Evolutionary conservation across 371 early-diverging fungal species (phyloP), one percentile per base, ranked within the genome.

Genomic region (Mortierella sp.): DNA sequence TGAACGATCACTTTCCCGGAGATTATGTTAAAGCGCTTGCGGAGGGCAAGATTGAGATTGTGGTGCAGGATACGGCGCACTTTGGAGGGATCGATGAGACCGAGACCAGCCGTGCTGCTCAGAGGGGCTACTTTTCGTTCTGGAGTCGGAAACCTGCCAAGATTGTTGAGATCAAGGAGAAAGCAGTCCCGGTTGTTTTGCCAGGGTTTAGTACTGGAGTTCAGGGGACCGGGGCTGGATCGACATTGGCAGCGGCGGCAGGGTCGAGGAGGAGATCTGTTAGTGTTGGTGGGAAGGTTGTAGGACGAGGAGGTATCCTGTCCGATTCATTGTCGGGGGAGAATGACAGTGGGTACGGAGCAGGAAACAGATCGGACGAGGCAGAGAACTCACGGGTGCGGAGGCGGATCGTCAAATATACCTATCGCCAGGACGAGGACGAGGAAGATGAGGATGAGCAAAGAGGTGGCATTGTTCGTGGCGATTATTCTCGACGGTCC

Each of bases 1-100:
- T 92, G 61, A 92, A 92, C 37, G 93, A 92, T 53, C 93, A 92
- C 70, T 91, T 92, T 55, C 91, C 91, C 9, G 88, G 89, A 19
- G 93, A 92, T 53, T 92, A 92, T 73, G 88, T 89, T 51, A 88
- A 91, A 53, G 80, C 89, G n/a, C 74, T 92, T n/a, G 87, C 90
- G 67, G 82, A 86, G 37, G 91, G 91, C 54, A 87, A 83, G 61
- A 83, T 91, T 26, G 81, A 88, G 86, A 83, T 90, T 9, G 89
- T 90, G 55, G 84, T 90, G 71, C 88, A 86, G 51, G 88, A 87
- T 13, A 86, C 87, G 48, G 88, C 83, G 13, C 67, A 57, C 5
- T 80, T 72, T 48, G 89, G 88, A 28, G 89, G 89, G 24, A 72
- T 86, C 11, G 82, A 86, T 51, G 82, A 81, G 71, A n/a, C 57